Base-by-base conservation (phyloP, 1,284 basidiomycete genomes). In the Leucoagaricus sp. region DNA sequence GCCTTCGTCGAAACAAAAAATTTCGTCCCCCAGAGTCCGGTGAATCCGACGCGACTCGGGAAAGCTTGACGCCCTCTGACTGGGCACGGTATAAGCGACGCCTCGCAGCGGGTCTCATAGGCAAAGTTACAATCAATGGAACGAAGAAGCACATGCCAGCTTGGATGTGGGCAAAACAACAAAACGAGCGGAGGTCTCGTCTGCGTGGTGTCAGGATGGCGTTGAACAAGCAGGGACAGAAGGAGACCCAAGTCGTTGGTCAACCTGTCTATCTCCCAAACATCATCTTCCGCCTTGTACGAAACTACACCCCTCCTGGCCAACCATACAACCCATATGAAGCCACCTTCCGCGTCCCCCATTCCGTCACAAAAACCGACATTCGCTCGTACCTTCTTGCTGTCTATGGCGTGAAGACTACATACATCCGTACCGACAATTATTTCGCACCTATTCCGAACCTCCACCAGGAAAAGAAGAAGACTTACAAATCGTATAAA, bases 391-490 rank as follows among this genome's bases (percentile, higher is more conserved):
- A 97, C 72, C 84, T 98, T 28, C 75, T 76, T 34, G 80, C 93
- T 26, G 84, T 91, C 42, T 98, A 98, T 68, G 92, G 91, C 61
- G 87, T 97, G 40, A 78, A 87, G 65, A 89, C 89, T 55, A 97
- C 95, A 7, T 98, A 96, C 73, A 93, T 96, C 62, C 92, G 94
- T 40, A 97, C 95, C 15, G 91, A 91, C 77, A 91, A 93, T 75
- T 94, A 94, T 68, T 76, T 87, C 59, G 81, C 85, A 23, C 66
- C 67, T 62, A 57, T 67, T 56, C 67, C 61, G 50, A 55, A 61
- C 64, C 42, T 19, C 5, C 52, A 62, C 62, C 17, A 58, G 65
- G 61, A 62, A 63, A 69, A 55, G 60, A 69, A 55, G 60, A 68
- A 46, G 52, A 52, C 78, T 7, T 73, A 80, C 64, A 78, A 82